Evolutionary conservation across 768 basidiomycete genomes (phyloP).

Genomic region (Suillus clintonianus): DNA sequence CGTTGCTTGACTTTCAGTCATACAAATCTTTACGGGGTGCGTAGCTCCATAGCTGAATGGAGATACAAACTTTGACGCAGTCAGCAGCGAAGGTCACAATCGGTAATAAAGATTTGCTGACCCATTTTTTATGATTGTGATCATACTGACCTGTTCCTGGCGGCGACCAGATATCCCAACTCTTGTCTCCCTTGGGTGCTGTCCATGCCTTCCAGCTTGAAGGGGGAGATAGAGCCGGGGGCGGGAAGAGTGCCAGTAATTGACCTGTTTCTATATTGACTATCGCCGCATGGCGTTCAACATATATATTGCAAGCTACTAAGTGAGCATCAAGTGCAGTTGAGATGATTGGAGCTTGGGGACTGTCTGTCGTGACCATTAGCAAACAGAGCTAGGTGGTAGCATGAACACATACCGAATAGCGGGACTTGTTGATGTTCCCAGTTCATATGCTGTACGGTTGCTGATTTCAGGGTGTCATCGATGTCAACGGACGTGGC

Average conservation of each 20-base stretch:
- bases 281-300: not conserved
- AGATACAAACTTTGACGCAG: not conserved
- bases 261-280: conserved; percentile 6
- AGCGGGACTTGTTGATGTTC: not conserved
- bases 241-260: not conserved
- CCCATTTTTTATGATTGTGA: no score
- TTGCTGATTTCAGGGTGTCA: not conserved
- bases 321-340: conserved; percentile 2
- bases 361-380: not conserved
- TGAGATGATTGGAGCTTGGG: not conserved
- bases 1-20: not conserved
- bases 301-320: conserved; percentile 9
- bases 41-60: not conserved
- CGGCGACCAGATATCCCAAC: conserved; percentile 10
- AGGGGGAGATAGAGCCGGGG: not conserved
- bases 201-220: not conserved
- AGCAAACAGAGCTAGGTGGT: not conserved
- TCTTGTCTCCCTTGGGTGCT: not conserved
- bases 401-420: not conserved
- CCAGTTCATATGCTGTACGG: conserved; percentile 1
- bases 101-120: not conserved
- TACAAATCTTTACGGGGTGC: not conserved
- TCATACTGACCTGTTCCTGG: not conserved
- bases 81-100: not conserved
- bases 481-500: conserved; percentile 9